phyloP scores from a whole-genome alignment of 345 rosid genomes.

The Boechera stricta region DNA sequence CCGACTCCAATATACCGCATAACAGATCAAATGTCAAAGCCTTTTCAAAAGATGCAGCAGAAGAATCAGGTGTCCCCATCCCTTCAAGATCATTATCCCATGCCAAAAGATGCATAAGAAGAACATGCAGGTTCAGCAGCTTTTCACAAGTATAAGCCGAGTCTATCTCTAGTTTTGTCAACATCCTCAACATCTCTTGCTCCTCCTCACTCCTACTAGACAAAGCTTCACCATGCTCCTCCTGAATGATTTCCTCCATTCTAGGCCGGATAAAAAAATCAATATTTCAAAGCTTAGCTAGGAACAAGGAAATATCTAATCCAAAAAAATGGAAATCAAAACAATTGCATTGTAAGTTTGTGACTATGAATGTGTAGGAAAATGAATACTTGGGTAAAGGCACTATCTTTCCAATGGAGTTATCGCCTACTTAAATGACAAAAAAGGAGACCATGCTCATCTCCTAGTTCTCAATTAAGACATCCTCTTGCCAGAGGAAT shows the following conservation, averaged over 20 bases:
- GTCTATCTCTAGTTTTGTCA: constrained; percentile 60
- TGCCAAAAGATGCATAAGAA: constrained; percentile 79
- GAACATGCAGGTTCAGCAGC: constrained; percentile 67
- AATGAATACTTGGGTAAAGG: neutral
- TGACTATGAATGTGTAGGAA: neutral
- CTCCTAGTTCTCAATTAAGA: neutral
- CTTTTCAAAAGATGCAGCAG: constrained; percentile 62
- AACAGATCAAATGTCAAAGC: constrained; percentile 76
- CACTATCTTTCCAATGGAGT: neutral
- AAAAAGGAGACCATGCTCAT: no score
- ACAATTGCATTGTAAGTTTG: neutral
- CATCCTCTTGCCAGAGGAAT: neutral
- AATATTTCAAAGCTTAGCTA: neutral
- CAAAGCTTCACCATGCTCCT: constrained; percentile 34
- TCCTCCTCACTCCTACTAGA: constrained; percentile 43
- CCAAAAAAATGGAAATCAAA: neutral
- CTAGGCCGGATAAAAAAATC: neutral
- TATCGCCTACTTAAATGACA: neutral
- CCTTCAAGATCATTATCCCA: constrained; percentile 62
- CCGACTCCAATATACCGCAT: constrained; percentile 77
- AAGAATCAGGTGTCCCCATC: constrained; percentile 49
- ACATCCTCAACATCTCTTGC: constrained; percentile 48
- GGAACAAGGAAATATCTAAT: constrained; percentile 1
- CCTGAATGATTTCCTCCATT: constrained; percentile 25
- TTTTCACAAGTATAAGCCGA: constrained; percentile 65